Percentiles rank a stretch among this genome's conserved stretches.
Evolutionary conservation across 2,329 filamentous ascomycete species (phyloP).

Genomic region (Alternaria sp.): DNA sequence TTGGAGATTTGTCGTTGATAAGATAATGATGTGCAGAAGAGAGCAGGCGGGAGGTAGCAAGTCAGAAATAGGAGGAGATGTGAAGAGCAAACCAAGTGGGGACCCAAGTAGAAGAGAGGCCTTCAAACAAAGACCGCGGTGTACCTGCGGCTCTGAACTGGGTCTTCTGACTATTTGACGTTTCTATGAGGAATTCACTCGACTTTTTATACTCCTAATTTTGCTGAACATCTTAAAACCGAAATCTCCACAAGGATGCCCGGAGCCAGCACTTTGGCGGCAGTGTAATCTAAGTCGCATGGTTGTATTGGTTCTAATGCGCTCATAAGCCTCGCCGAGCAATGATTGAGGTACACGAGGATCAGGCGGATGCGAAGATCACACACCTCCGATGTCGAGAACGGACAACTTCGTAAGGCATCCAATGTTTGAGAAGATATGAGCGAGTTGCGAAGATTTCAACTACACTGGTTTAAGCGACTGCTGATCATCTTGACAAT

Average conservation of each 20-base stretch:
- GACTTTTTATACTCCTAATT: neutral
- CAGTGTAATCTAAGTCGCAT: neutral
- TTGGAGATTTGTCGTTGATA: neutral
- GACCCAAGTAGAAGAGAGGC: neutral
- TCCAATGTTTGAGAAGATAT: constrained; percentile 5
- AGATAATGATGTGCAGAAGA: neutral
- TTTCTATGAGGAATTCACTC: neutral
- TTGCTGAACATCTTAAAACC: neutral
- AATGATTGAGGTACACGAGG: neutral
- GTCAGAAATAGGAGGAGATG: neutral
- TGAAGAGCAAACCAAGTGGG: neutral
- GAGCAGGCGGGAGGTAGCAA: neutral
- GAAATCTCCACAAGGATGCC: neutral
- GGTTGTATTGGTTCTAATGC: neutral
- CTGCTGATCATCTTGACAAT: neutral
- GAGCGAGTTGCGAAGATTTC: neutral
- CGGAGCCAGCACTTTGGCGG: neutral
- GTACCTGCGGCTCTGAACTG: neutral
- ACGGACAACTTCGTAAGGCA: neutral
- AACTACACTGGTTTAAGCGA: neutral
- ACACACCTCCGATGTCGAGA: neutral
- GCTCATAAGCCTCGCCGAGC: neutral
- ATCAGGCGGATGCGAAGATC: neutral
- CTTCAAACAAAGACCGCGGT: neutral
- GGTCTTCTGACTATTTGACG: neutral